These are phyloP conservation scores for Mortierella antarctica DNA, from an alignment of 192 early-diverging fungal species.

Conservation along the genomic window DNA sequence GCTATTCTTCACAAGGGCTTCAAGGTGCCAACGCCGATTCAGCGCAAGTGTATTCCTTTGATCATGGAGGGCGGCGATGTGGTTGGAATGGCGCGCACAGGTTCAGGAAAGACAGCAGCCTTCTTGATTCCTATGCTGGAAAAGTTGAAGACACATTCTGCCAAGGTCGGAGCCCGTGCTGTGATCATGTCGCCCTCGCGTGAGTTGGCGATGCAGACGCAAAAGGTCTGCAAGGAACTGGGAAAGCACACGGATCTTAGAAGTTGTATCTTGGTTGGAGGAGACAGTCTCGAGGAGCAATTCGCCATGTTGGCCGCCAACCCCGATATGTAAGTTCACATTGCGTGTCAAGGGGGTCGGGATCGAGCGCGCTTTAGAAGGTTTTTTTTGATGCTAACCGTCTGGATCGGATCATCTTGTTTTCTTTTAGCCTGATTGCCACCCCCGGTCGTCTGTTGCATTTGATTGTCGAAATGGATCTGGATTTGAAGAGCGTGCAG, in stretches of 20 bases:
- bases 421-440: constrained; percentile 67
- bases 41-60: constrained; percentile 93
- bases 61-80: constrained; percentile 93
- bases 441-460: constrained; percentile 89
- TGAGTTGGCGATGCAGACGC: constrained; percentile 96
- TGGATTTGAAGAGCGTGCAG: constrained; percentile 89
- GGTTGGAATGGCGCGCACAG: constrained; percentile 98
- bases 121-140: constrained; percentile 95
- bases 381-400: background rate
- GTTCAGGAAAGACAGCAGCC: constrained; percentile 97
- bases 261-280: constrained; percentile 90
- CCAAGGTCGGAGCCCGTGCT: constrained; percentile 80
- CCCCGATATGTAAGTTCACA: constrained; percentile 82
- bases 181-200: constrained; percentile 94
- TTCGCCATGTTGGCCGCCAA: constrained; percentile 93
- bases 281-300: constrained; percentile 97
- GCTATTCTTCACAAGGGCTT: constrained; percentile 94
- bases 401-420: background rate
- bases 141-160: constrained; percentile 87
- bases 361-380: background rate
- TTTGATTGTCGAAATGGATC: constrained; percentile 90
- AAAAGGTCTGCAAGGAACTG: constrained; percentile 93
- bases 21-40: constrained; percentile 98
- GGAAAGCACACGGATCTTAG: constrained; percentile 94
- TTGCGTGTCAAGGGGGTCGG: background rate